These are phyloP conservation scores for Suhomyces yuchorum DNA, from an alignment of 1,139 yeast species.

Conservation along the genomic window DNA sequence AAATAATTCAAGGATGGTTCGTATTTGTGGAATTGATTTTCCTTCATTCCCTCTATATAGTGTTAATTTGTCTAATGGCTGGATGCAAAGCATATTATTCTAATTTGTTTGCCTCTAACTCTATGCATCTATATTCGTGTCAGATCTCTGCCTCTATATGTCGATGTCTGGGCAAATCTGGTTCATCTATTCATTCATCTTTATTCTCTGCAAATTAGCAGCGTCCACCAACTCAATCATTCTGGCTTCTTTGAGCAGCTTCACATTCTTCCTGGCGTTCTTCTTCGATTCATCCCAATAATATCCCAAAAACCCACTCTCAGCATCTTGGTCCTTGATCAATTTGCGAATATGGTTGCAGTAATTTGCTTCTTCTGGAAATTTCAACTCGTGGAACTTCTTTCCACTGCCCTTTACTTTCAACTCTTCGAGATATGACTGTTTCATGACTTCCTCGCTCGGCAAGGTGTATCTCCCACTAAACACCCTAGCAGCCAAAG, in stretches of 20 bases:
- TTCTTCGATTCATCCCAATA: conserved; percentile 28
- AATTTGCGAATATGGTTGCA: conserved; percentile 26
- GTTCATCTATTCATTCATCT: too few species aligned
- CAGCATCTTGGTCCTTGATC: conserved; percentile 20
- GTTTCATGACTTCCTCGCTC: conserved; percentile 30
- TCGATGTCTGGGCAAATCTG: too few species aligned
- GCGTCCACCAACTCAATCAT: conserved; percentile 5
- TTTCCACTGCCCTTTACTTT: conserved; percentile 27
- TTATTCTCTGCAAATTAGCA: neutral
- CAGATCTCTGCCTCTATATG: too few species aligned
- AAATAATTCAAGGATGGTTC: too few species aligned
- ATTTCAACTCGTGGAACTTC: conserved; percentile 30
- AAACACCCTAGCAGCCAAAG: conserved; percentile 43
- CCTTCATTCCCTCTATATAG: too few species aligned
- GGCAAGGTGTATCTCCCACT: conserved; percentile 46
- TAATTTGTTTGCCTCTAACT: too few species aligned
- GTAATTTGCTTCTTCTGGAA: conserved; percentile 36
- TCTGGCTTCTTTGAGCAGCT: conserved; percentile 24
- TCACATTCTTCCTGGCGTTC: conserved; percentile 21
- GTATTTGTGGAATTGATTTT: too few species aligned
- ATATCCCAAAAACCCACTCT: conserved; percentile 29
- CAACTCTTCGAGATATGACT: conserved; percentile 24
- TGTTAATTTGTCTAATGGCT: too few species aligned
- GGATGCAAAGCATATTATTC: too few species aligned
- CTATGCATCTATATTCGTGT: too few species aligned